Evolutionary conservation across 2,329 filamentous ascomycete species (phyloP).

Genomic region (Epichloe aotearoae): DNA sequence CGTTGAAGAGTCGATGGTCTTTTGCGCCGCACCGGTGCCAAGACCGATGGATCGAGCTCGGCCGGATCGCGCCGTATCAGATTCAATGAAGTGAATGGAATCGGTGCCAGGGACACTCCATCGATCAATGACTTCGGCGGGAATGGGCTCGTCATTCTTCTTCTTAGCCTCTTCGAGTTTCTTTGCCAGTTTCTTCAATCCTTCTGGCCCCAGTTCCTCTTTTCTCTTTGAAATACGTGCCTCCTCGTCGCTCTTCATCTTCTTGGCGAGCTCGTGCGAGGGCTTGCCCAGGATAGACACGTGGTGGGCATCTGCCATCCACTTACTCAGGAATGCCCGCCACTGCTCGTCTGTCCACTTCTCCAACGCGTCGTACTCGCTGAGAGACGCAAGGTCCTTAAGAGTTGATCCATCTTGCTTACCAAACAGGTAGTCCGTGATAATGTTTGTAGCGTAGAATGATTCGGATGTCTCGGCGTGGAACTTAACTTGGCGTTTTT

Average conservation of each 20-base stretch:
- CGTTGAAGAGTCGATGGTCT: constrained; percentile 57
- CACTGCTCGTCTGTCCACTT: constrained; percentile 75
- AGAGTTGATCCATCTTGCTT: constrained; percentile 69
- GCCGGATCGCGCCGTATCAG: constrained; percentile 71
- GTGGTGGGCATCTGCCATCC: constrained; percentile 75
- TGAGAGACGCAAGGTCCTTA: constrained; percentile 40
- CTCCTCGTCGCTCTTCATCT: constrained; percentile 71
- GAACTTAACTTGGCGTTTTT: constrained; percentile 70
- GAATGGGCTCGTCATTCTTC: constrained; percentile 81
- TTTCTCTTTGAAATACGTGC: constrained; percentile 67
- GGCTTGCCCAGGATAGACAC: constrained; percentile 82
- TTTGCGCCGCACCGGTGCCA: constrained; percentile 57
- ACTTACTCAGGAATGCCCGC: constrained; percentile 68
- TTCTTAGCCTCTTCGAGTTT: constrained; percentile 72
- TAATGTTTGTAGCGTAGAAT: constrained; percentile 74
- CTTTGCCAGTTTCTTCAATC: constrained; percentile 59
- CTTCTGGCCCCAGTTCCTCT: constrained; percentile 66
- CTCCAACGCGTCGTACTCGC: constrained; percentile 55
- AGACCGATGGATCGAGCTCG: constrained; percentile 58
- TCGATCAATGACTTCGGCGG: constrained; percentile 62
- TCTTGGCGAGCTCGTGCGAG: constrained; percentile 64
- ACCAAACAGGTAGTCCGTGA: constrained; percentile 86
- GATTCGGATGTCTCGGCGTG: constrained; percentile 68
- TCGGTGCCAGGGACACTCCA: constrained; percentile 77
- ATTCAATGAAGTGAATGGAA: constrained; percentile 90